These are phyloP conservation scores for Cladophialophora yegresii DNA, from an alignment of 2,329 filamentous ascomycete genomes.

Conservation along the genomic window DNA sequence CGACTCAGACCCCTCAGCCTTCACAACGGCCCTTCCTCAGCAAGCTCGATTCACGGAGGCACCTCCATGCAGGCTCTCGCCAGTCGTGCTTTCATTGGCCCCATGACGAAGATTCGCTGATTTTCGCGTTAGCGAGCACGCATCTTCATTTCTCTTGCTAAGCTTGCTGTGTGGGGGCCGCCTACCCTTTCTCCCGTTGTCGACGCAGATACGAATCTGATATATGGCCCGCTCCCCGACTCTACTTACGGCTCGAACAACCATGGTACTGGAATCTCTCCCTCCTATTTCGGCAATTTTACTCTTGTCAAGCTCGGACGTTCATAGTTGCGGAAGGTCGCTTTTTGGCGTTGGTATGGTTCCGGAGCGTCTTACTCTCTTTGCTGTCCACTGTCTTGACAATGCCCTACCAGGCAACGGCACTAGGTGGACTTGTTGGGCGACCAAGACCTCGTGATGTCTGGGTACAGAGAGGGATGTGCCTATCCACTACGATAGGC, in stretches of 20 bases:
- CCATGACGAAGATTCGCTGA: not conserved
- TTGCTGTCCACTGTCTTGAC: not conserved
- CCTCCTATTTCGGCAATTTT: not conserved
- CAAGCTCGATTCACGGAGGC: not conserved
- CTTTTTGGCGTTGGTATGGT: not conserved
- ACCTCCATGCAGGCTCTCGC: not conserved
- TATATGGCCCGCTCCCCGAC: not conserved
- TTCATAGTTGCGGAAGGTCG: not conserved
- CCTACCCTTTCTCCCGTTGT: not conserved
- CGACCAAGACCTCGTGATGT: not conserved
- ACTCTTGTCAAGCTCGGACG: not conserved
- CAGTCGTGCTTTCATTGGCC: not conserved
- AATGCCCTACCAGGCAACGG: not conserved
- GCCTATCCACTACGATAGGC: not conserved
- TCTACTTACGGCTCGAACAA: not conserved
- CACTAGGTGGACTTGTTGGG: not conserved
- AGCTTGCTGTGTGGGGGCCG: not conserved
- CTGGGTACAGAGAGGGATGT: not conserved
- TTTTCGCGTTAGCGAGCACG: not conserved
- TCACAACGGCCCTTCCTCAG: not conserved
- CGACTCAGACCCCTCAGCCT: not conserved
- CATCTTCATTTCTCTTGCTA: not conserved
- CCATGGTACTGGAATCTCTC: slow-evolving; percentile 2
- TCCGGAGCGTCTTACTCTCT: not conserved
- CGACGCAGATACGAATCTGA: not conserved